Conservation (phyloP, 2,329 filamentous ascomycete species). For the Neonectria ditissima region DNA sequence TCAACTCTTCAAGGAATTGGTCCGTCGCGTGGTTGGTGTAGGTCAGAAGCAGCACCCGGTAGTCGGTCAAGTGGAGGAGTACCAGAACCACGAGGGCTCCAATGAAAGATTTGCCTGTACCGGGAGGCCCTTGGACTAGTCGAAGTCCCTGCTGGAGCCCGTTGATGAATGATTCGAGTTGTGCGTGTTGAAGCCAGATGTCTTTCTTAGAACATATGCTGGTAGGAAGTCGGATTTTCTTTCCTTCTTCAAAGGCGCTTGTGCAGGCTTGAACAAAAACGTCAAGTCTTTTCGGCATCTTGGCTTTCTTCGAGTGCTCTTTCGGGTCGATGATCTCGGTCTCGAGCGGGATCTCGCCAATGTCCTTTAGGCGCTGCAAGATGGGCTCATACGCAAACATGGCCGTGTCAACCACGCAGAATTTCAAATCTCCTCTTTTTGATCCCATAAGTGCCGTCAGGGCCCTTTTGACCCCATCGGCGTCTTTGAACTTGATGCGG, state of each 20-base stretch:
- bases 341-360: constrained; percentile 66
- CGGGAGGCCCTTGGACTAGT: constrained; percentile 79
- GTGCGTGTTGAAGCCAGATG: constrained; percentile 52
- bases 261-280: neutral
- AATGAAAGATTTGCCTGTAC: constrained; percentile 81
- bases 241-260: neutral
- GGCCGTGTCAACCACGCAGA: constrained; percentile 72
- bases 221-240: constrained; percentile 29
- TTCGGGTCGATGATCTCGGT: constrained; percentile 60
- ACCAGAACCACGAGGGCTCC: constrained; percentile 72
- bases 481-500: constrained; percentile 63
- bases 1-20: constrained; percentile 73
- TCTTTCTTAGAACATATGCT: constrained; percentile 42
- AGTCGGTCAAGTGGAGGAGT: constrained; percentile 60
- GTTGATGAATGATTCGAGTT: constrained; percentile 66
- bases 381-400: constrained; percentile 78
- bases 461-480: constrained; percentile 57
- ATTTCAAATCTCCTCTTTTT: constrained; percentile 47
- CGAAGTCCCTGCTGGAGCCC: constrained; percentile 66
- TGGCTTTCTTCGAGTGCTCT: constrained; percentile 18
- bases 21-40: constrained; percentile 78
- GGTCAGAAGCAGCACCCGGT: constrained; percentile 71
- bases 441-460: constrained; percentile 57
- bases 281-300: constrained; percentile 21
- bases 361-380: constrained; percentile 67